A percentile compares a stretch with the other conserved stretches of the same genome.
These are phyloP conservation scores for Sicyos baderoa DNA, from an alignment of 306 rosid genomes.

Conservation along the genomic window DNA sequence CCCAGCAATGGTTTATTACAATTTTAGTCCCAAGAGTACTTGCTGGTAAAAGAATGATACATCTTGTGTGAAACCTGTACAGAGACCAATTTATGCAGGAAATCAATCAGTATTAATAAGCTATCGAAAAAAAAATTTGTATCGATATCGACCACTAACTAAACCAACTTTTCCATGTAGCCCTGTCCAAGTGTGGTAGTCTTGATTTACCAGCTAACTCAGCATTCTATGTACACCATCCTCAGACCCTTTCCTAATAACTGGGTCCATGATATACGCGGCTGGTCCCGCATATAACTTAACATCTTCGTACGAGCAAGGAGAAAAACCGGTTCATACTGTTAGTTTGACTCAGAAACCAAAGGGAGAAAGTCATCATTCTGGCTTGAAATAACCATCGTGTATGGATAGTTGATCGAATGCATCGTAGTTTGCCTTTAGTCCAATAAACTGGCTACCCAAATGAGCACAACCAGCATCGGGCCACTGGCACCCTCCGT, in stretches of 20 bases:
- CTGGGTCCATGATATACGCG: neutral
- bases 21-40: neutral
- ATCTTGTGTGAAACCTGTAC: conserved; percentile 11
- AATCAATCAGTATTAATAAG: neutral
- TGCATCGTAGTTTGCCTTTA: conserved; percentile 90
- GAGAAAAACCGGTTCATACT: neutral
- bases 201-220: conserved; percentile 15
- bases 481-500: conserved; percentile 88
- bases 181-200: neutral
- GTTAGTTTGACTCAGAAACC: conserved; percentile 12
- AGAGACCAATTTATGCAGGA: conserved; percentile 8
- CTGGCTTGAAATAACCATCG: conserved; percentile 68
- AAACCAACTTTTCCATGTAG: neutral
- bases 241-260: conserved; percentile 16
- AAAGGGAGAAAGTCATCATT: conserved; percentile 22
- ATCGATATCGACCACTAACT: neutral
- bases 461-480: conserved; percentile 76
- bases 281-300: neutral
- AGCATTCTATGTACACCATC: conserved; percentile 19
- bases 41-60: conserved; percentile 19
- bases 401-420: conserved; percentile 68
- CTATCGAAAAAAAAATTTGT: neutral
- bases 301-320: neutral
- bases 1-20: conserved; percentile 8
- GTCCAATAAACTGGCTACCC: conserved; percentile 76